Evolutionary conservation across 164 flowering plant species (phyloP).

Genomic region (Chloranthus sessilifolius): DNA sequence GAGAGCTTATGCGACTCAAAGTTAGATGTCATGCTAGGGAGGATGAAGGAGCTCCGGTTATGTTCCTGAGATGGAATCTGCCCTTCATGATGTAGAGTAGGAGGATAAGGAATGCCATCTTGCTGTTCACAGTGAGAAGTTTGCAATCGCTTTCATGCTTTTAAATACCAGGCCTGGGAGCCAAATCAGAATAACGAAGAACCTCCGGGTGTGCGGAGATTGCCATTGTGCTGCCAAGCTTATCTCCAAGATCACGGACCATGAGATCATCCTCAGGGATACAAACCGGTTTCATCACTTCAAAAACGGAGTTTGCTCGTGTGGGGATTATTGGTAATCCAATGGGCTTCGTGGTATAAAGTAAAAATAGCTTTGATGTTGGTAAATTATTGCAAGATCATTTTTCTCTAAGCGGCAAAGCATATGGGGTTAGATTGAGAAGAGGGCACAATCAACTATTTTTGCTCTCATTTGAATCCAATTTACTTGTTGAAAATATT

Average conservation of each 20-base stretch:
- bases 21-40: constrained; percentile 12
- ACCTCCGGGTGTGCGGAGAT: constrained; percentile 15
- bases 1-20: constrained; percentile 11
- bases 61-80: constrained; percentile 13
- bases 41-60: constrained; percentile 15
- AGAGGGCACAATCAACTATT: no score
- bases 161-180: constrained; percentile 9
- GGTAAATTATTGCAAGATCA: no score
- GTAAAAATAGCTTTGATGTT: no score
- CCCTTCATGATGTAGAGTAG: constrained; percentile 18
- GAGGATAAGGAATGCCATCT: constrained; percentile 18
- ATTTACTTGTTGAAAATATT: constrained; percentile 37
- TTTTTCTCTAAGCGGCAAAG: no score
- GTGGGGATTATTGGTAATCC: constrained; percentile 15
- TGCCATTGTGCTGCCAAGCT: constrained; percentile 13
- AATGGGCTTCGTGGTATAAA: background rate
- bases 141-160: constrained; percentile 13
- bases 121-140: constrained; percentile 17
- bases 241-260: constrained; percentile 12
- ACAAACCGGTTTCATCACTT: constrained; percentile 18
- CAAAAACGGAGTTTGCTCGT: constrained; percentile 10
- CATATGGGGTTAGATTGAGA: no score
- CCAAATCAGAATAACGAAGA: constrained; percentile 16
- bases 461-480: no score
- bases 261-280: constrained; percentile 14